Evolutionary conservation across 164 flowering plant species (phyloP).

Genomic region (Dillenia suffruticosa): DNA sequence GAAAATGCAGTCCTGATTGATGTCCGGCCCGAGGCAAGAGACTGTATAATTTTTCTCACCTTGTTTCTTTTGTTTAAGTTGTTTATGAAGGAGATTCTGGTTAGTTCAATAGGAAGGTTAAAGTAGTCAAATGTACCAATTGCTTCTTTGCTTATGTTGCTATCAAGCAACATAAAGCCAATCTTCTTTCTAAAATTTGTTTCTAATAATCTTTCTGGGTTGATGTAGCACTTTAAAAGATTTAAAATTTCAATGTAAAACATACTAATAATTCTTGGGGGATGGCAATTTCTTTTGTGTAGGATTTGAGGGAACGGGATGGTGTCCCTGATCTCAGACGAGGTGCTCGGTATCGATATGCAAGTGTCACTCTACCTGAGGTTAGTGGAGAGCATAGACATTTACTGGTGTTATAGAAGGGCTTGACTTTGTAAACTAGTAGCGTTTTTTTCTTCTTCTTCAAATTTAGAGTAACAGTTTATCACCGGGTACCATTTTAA

Average conservation of each 20-base stretch:
- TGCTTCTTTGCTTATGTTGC: neutral
- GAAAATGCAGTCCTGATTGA: conserved; percentile 68
- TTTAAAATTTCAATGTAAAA: neutral
- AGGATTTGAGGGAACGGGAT: conserved; percentile 80
- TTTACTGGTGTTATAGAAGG: neutral
- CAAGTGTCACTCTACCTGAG: conserved; percentile 71
- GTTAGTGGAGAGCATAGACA: conserved; percentile 29
- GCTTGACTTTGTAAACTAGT: neutral
- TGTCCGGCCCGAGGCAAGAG: conserved; percentile 98
- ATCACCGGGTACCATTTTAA: too few species aligned
- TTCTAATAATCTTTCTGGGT: neutral
- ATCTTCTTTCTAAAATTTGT: neutral
- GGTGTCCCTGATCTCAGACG: conserved; percentile 95
- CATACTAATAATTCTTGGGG: conserved; percentile 7
- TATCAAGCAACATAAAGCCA: neutral
- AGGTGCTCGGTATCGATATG: conserved; percentile 82
- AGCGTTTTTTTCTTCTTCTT: neutral
- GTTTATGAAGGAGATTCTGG: conserved; percentile 2
- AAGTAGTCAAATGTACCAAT: neutral
- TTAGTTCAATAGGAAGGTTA: neutral
- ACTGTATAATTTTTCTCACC: conserved; percentile 52
- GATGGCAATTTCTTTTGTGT: conserved; percentile 19
- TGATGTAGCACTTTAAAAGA: neutral
- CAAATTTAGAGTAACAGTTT: neutral
- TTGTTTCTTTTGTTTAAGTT: conserved; percentile 18